These are phyloP conservation scores for Colletotrichum sp. DNA, from an alignment of 2,329 filamentous ascomycete species.

Conservation along the genomic window DNA sequence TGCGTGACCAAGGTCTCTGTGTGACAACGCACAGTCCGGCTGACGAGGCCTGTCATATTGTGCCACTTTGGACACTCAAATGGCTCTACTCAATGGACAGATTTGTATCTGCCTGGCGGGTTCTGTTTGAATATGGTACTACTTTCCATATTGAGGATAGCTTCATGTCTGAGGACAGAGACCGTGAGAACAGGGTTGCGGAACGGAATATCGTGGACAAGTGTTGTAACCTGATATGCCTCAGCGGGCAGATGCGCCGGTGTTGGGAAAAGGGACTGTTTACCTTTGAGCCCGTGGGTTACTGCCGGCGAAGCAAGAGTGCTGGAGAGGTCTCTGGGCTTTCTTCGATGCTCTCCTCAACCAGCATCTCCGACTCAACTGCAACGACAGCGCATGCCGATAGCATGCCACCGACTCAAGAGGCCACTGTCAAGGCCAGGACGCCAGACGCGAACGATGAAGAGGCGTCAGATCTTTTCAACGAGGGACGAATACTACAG, in stretches of 20 bases:
- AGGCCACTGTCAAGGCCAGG: background rate
- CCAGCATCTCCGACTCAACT: background rate
- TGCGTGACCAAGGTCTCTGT: background rate
- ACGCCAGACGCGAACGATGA: background rate
- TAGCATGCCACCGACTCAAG: background rate
- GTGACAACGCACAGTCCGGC: background rate
- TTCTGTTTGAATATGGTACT: background rate
- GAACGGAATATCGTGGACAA: background rate
- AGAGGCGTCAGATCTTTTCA: background rate
- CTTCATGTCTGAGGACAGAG: accelerated
- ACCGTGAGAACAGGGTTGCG: background rate
- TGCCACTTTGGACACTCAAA: background rate
- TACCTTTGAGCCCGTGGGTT: background rate
- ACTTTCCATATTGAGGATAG: accelerated
- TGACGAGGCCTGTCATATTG: background rate
- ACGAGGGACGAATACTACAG: background rate
- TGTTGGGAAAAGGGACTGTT: background rate
- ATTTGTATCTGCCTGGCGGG: background rate
- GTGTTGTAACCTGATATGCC: background rate
- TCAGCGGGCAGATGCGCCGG: background rate
- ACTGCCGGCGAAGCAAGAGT: background rate
- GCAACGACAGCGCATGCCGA: background rate
- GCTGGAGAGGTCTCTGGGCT: background rate
- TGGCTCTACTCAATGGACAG: background rate
- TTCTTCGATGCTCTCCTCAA: background rate